Evolutionary conservation across 768 basidiomycete genomes (phyloP).

Genomic region (Mycena vitilis): DNA sequence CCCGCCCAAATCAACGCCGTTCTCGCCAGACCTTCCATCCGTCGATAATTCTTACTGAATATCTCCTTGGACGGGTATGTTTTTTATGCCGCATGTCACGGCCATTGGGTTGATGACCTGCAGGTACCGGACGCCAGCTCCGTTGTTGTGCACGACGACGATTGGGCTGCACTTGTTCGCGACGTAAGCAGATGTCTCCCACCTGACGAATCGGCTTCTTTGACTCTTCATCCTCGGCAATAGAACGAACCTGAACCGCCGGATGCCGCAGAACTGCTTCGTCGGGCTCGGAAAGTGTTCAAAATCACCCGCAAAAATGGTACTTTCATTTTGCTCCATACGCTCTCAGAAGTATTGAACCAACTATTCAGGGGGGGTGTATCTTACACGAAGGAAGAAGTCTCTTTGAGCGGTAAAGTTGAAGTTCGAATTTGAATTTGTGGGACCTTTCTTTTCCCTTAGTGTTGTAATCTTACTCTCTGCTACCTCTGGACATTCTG

Average conservation of each 20-base stretch:
- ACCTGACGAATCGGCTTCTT: background rate
- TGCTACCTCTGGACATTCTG: no score
- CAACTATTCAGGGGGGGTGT: background rate
- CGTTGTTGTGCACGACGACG: slow-evolving; percentile 1
- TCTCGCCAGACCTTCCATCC: background rate
- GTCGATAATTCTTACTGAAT: background rate
- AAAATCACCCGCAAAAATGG: background rate
- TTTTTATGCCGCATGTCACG: no score
- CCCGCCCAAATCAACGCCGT: no score
- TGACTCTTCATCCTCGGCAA: background rate
- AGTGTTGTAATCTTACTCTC: no score
- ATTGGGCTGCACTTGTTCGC: background rate
- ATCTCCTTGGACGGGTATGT: background rate
- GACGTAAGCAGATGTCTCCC: background rate
- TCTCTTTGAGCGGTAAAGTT: no score
- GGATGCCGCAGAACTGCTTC: background rate
- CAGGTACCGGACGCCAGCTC: background rate
- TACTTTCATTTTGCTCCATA: background rate
- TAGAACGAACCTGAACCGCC: background rate
- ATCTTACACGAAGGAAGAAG: no score
- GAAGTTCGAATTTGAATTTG: no score
- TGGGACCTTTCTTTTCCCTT: no score
- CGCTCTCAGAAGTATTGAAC: background rate
- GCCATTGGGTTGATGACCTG: background rate
- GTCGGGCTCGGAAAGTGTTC: background rate